phyloP scores from a whole-genome alignment of 225 moss, liverwort and hornwort species.

The Pseudoscleropodium purum region DNA sequence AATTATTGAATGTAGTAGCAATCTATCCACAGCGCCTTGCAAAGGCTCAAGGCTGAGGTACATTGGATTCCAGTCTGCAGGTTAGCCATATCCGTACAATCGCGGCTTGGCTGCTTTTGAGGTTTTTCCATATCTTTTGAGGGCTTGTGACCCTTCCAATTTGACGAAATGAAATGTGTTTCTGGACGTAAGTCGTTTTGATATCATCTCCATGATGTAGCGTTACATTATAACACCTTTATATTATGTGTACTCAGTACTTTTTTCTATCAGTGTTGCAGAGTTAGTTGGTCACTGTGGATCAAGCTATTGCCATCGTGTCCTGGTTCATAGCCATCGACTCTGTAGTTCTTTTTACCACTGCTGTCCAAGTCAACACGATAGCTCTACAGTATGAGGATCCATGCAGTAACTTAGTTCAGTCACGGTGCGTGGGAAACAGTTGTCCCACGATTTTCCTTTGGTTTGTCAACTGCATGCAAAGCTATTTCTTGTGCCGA shows the following conservation, averaged over 20 bases:
- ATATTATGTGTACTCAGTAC: not conserved
- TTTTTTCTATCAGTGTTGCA: not conserved
- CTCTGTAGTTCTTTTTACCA: not conserved
- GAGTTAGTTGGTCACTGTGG: not conserved
- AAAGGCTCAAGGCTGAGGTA: slow-evolving; percentile 45
- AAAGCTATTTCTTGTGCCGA: not conserved
- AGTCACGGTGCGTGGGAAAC: not conserved
- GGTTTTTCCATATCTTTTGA: slow-evolving; percentile 37
- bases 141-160: slow-evolving; percentile 48
- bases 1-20: slow-evolving; percentile 34
- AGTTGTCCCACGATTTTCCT: not conserved
- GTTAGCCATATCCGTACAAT: slow-evolving; percentile 47
- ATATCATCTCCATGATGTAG: not conserved
- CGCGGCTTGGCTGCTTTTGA: slow-evolving; percentile 43
- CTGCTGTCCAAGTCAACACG: not conserved
- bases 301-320: not conserved
- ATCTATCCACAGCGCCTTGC: slow-evolving; percentile 41
- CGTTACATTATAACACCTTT: not conserved
- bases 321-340: not conserved
- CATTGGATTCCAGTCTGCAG: slow-evolving; percentile 49
- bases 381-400: not conserved
- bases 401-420: not conserved
- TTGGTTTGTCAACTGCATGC: not conserved
- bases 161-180: slow-evolving; percentile 58
- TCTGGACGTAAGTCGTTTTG: slow-evolving; percentile 39